A percentile compares a stretch with the other conserved stretches of the same genome.
phyloP scores from a whole-genome alignment of 129 eudicot genomes.

The Logfia minima region DNA sequence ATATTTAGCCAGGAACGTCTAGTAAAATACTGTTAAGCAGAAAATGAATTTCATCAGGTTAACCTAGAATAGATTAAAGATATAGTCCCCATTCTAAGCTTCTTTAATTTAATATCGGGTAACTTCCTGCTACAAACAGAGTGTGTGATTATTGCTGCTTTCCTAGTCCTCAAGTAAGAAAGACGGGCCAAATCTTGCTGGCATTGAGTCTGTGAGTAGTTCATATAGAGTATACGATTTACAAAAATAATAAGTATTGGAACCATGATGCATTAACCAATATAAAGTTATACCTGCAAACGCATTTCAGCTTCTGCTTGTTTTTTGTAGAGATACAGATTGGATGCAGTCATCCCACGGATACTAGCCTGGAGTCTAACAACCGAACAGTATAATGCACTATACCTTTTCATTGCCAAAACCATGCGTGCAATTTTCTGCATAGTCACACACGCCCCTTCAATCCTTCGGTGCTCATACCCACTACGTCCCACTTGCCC shows the following conservation, averaged over 20 bases:
- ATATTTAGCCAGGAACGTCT: not conserved
- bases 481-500: slow-evolving; percentile 57
- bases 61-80: too few species aligned
- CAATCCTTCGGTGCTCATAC: slow-evolving; percentile 48
- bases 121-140: slow-evolving; percentile 60
- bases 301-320: slow-evolving; percentile 50
- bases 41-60: not conserved
- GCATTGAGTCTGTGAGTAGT: slow-evolving; percentile 48
- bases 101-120: slow-evolving; percentile 52
- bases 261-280: slow-evolving; percentile 1
- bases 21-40: slow-evolving; percentile 1
- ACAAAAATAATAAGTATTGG: not conserved
- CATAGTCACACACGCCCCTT: slow-evolving; percentile 59
- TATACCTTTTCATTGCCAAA: slow-evolving; percentile 51
- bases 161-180: slow-evolving; percentile 38
- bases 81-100: slow-evolving; percentile 58
- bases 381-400: slow-evolving; percentile 45
- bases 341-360: slow-evolving; percentile 66
- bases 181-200: slow-evolving; percentile 39
- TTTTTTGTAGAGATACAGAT: slow-evolving; percentile 39
- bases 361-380: slow-evolving; percentile 56
- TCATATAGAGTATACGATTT: slow-evolving; percentile 4
- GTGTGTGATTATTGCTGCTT: slow-evolving; percentile 56
- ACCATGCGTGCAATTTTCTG: slow-evolving; percentile 55
- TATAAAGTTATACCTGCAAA: slow-evolving; percentile 53